Conservation (phyloP, 176 grass and related monocot species). For the Tillandsia fasciculata region DNA sequence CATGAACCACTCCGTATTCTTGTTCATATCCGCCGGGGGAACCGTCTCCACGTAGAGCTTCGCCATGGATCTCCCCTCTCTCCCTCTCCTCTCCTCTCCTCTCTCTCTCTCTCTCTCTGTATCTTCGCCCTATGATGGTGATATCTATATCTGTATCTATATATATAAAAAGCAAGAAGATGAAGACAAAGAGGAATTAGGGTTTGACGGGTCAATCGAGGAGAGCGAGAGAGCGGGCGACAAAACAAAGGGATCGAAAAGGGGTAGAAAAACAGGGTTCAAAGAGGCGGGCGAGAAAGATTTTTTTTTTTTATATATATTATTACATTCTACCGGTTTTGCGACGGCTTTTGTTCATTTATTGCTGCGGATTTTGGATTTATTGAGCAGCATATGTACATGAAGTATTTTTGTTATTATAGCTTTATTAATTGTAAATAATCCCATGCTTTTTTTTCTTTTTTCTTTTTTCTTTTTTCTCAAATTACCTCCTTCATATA, state of each 20-base stretch:
- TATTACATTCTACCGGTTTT: no score
- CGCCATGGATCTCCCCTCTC: not conserved
- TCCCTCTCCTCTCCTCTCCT: not conserved
- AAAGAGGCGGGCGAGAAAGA: not conserved
- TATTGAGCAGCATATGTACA: no score
- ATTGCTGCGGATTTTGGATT: no score
- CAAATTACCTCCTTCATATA: no score
- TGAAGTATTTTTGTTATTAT: no score
- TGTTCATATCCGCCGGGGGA: slow-evolving; percentile 35
- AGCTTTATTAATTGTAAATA: no score
- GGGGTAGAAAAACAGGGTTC: not conserved
- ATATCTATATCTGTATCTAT: no score
- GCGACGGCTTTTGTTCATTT: no score
- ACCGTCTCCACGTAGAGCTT: not conserved
- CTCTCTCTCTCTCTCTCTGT: not conserved
- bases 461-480: no score
- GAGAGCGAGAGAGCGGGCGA: not conserved
- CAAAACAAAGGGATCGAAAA: not conserved
- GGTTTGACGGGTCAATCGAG: not conserved
- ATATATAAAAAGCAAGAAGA: not conserved
- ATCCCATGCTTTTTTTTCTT: no score
- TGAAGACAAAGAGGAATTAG: not conserved
- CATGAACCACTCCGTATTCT: slow-evolving; percentile 60
- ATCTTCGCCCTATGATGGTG: no score
- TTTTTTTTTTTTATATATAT: no score